Conservation (phyloP, 345 rosid species). For the Salix udensis region DNA sequence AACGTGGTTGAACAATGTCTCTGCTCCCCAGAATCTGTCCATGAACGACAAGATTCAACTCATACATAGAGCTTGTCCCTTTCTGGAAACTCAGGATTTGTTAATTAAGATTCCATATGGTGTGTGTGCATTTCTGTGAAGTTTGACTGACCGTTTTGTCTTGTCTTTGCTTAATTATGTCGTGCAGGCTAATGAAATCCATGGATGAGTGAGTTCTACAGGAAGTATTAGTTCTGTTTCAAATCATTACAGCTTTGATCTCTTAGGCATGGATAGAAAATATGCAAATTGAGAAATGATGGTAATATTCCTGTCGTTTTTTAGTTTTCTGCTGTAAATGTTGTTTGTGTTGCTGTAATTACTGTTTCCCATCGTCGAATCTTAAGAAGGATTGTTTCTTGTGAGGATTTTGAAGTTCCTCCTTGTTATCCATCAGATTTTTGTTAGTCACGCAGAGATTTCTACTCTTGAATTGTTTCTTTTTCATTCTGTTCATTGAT, state of each 20-base stretch:
- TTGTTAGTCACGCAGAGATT: no score
- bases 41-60: no score
- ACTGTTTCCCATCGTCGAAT: neutral
- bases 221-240: neutral
- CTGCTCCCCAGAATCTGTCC: no score
- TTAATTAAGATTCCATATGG: neutral
- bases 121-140: neutral
- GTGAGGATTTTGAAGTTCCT: neutral
- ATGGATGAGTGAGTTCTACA: constrained; percentile 4
- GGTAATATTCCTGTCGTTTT: neutral
- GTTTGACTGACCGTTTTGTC: neutral
- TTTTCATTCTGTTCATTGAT: no score
- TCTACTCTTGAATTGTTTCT: no score
- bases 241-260: neutral
- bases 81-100: neutral
- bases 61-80: neutral
- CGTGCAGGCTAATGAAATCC: constrained; percentile 21
- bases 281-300: neutral
- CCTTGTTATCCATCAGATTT: neutral
- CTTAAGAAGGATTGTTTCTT: neutral
- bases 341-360: neutral
- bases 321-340: constrained; percentile 11
- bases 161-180: neutral
- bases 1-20: no score
- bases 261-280: neutral